These are phyloP conservation scores for Omphalea diandra DNA, from an alignment of 441 rosid genomes.

Conservation along the genomic window DNA sequence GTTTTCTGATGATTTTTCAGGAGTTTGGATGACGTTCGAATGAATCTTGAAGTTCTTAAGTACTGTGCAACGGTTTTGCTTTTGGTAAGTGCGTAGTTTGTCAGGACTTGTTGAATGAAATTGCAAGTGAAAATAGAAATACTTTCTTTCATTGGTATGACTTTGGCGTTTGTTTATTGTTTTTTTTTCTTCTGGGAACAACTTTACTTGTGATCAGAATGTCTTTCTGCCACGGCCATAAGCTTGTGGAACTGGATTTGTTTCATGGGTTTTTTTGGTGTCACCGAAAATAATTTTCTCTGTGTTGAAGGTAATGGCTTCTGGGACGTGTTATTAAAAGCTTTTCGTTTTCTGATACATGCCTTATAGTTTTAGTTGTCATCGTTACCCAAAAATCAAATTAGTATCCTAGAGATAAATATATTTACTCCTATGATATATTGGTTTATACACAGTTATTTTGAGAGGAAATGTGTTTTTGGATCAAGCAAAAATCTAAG, in stretches of 20 bases:
- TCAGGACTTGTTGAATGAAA: slow-evolving; percentile 6
- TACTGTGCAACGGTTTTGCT: slow-evolving; percentile 84
- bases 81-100: slow-evolving; percentile 52
- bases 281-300: not conserved
- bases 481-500: not conserved
- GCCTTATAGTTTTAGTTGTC: not conserved
- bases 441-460: not conserved
- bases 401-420: not conserved
- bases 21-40: slow-evolving; percentile 89
- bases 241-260: not conserved
- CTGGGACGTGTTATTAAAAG: not conserved
- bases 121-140: not conserved
- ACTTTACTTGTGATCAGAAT: not conserved
- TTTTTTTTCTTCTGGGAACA: too few relatives aligned
- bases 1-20: slow-evolving; percentile 33
- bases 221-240: not conserved
- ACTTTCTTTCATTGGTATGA: not conserved
- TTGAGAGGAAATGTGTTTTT: not conserved
- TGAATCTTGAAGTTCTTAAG: slow-evolving; percentile 92
- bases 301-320: not conserved
- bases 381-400: not conserved
- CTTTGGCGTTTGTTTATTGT: not conserved
- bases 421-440: not conserved
- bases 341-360: not conserved
- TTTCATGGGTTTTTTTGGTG: not conserved